A percentile compares a stretch with the other conserved stretches of the same genome.
These are phyloP conservation scores for Gastrodia elata DNA, from an alignment of 106 monocot genomes.

Conservation along the genomic window DNA sequence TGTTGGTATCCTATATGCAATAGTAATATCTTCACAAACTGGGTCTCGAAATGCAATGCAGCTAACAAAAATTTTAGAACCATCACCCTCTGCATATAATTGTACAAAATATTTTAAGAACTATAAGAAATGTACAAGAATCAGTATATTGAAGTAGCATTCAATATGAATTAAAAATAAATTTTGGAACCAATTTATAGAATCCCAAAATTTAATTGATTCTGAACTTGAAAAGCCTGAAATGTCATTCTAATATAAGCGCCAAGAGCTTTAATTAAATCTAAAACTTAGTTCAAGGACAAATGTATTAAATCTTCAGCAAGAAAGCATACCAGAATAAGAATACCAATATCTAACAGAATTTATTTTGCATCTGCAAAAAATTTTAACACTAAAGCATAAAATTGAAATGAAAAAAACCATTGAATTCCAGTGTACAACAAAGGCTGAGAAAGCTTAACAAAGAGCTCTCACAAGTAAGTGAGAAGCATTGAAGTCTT, in stretches of 20 bases:
- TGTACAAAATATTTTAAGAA: not conserved
- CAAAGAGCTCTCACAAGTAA: not conserved
- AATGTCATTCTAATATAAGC: not conserved
- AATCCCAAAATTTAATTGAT: constrained; percentile 1
- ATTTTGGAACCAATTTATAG: not conserved
- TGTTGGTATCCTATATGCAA: constrained; percentile 68
- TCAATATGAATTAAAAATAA: not conserved
- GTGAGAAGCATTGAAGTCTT: not conserved
- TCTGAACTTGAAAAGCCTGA: not conserved
- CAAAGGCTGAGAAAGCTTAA: not conserved
- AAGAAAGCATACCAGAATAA: constrained; percentile 1
- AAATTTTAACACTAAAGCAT: not conserved
- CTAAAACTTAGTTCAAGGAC: not conserved
- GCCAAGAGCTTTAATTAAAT: not conserved
- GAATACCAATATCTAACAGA: not conserved
- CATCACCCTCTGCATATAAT: constrained; percentile 90
- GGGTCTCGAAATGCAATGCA: constrained; percentile 97
- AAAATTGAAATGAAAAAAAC: not conserved
- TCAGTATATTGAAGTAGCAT: not conserved
- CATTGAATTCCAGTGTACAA: not conserved
- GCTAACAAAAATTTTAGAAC: constrained; percentile 92
- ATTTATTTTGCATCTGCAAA: not conserved
- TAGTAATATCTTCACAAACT: constrained; percentile 79
- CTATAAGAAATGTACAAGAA: not conserved
- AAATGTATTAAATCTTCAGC: constrained; percentile 1